Evolutionary conservation across 2,329 filamentous ascomycete species (phyloP).

Genomic region (Cercospora canescens): DNA sequence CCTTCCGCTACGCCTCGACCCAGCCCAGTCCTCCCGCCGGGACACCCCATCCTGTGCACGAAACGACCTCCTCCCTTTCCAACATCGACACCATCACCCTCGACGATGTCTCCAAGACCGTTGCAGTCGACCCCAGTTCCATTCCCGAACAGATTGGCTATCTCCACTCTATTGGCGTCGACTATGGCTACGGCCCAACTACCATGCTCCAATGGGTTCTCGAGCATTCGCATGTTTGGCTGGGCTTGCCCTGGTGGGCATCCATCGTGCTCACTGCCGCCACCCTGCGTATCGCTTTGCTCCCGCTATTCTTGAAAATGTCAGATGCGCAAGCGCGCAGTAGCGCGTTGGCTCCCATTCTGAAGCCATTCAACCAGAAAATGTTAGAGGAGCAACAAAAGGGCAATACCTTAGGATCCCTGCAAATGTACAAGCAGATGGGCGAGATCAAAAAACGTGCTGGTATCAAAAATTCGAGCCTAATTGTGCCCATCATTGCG

Average conservation of each 20-base stretch:
- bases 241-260: slow-evolving; percentile 78
- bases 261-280: slow-evolving; percentile 68
- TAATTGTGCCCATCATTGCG: slow-evolving; percentile 57
- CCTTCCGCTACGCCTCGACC: slow-evolving; percentile 31
- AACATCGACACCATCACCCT: slow-evolving; percentile 38
- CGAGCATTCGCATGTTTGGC: slow-evolving; percentile 79
- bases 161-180: slow-evolving; percentile 76
- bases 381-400: slow-evolving; percentile 48
- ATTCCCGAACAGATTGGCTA: slow-evolving; percentile 80
- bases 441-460: slow-evolving; percentile 52
- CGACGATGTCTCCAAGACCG: slow-evolving; percentile 34
- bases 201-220: slow-evolving; percentile 71
- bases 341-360: slow-evolving; percentile 59
- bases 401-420: slow-evolving; percentile 51
- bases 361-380: slow-evolving; percentile 57
- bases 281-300: slow-evolving; percentile 62
- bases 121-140: slow-evolving; percentile 14
- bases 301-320: slow-evolving; percentile 64
- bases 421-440: slow-evolving; percentile 53
- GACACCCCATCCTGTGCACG: slow-evolving; percentile 30
- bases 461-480: slow-evolving; percentile 55
- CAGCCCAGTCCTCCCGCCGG: slow-evolving; percentile 33
- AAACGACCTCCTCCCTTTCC: slow-evolving; percentile 27
- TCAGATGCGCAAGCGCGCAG: slow-evolving; percentile 65
- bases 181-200: slow-evolving; percentile 83